Evolutionary conservation across 805 yeast genomes (phyloP).

Genomic region (Myxozyma mucilagina): DNA sequence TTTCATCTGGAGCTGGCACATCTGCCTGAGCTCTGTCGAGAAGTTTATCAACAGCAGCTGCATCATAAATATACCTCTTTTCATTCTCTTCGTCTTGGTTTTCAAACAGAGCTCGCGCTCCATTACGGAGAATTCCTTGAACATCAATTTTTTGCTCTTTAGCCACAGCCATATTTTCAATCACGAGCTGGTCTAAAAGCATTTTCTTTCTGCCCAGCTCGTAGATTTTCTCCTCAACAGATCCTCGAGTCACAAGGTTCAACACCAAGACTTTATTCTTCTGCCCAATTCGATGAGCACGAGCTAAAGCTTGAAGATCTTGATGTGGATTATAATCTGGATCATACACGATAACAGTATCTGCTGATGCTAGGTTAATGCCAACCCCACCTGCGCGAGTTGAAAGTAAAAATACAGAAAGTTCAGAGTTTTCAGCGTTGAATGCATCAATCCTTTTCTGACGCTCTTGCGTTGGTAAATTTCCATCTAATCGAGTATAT

Average conservation of each 20-base stretch:
- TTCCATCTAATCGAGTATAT: conserved; percentile 55
- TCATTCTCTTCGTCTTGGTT: conserved; percentile 51
- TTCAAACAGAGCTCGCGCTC: conserved; percentile 60
- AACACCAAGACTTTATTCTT: conserved; percentile 72
- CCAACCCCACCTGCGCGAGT: conserved; percentile 96
- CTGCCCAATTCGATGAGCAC: conserved; percentile 93
- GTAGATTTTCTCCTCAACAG: conserved; percentile 67
- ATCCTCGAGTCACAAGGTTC: conserved; percentile 48
- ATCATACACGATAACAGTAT: conserved; percentile 84
- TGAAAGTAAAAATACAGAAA: conserved; percentile 67
- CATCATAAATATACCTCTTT: conserved; percentile 55
- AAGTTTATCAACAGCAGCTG: conserved; percentile 67
- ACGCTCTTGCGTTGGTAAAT: conserved; percentile 62
- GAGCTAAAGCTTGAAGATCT: conserved; percentile 91
- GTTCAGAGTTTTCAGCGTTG: conserved; percentile 39
- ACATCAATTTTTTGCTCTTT: conserved; percentile 67
- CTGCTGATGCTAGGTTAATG: conserved; percentile 82
- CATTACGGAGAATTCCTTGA: conserved; percentile 38
- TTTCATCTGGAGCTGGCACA: conserved; percentile 24
- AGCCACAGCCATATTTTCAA: conserved; percentile 73
- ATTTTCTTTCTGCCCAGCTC: conserved; percentile 86
- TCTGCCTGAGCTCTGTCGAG: conserved; percentile 69
- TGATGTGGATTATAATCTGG: conserved; percentile 98
- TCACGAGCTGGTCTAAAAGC: conserved; percentile 87
- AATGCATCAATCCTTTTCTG: conserved; percentile 62